Percentiles rank a stretch among this genome's conserved stretches.
phyloP scores from a whole-genome alignment of 352 stramenopile genomes.

The Peronospora belbahrii region DNA sequence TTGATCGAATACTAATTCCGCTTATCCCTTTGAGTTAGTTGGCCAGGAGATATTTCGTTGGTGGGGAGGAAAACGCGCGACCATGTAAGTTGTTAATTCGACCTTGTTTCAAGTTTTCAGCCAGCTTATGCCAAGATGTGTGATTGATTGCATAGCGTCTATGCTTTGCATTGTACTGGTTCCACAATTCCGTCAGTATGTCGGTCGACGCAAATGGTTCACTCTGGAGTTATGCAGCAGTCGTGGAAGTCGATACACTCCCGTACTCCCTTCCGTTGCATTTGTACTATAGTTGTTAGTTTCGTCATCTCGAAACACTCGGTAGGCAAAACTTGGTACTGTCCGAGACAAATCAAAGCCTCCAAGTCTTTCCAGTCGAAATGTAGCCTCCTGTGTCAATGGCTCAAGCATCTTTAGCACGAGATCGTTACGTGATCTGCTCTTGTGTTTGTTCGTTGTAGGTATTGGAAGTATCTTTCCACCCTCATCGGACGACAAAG shows the following conservation, averaged over 20 bases:
- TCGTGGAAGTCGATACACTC: constrained; percentile 16
- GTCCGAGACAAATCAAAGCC: constrained; percentile 9
- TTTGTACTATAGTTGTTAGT: constrained; percentile 12
- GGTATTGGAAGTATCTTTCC: not conserved
- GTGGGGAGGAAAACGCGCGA: too few species aligned
- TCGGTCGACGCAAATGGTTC: too few species aligned
- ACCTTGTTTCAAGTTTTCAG: too few species aligned
- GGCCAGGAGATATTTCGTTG: not conserved
- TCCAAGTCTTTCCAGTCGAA: constrained; percentile 14
- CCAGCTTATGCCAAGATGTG: too few species aligned
- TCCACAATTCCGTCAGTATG: not conserved
- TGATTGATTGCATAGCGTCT: not conserved
- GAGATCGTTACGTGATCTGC: constrained; percentile 3
- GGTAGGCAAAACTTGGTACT: constrained; percentile 19
- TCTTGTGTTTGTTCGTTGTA: not conserved
- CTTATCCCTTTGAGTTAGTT: too few species aligned
- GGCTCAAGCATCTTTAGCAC: constrained; percentile 16
- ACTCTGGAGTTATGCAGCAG: constrained; percentile 23
- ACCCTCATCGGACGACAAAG: constrained; percentile 7
- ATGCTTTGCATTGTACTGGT: constrained; percentile 16
- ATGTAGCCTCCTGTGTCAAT: constrained; percentile 13
- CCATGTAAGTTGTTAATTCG: too few species aligned
- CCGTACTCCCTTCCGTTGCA: constrained; percentile 16
- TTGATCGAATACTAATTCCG: too few species aligned
- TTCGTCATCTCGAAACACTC: constrained; percentile 9